Evolutionary conservation across 139 green algal genomes (phyloP).

Genomic region (Auxenochlorella pyrenoidosa): DNA sequence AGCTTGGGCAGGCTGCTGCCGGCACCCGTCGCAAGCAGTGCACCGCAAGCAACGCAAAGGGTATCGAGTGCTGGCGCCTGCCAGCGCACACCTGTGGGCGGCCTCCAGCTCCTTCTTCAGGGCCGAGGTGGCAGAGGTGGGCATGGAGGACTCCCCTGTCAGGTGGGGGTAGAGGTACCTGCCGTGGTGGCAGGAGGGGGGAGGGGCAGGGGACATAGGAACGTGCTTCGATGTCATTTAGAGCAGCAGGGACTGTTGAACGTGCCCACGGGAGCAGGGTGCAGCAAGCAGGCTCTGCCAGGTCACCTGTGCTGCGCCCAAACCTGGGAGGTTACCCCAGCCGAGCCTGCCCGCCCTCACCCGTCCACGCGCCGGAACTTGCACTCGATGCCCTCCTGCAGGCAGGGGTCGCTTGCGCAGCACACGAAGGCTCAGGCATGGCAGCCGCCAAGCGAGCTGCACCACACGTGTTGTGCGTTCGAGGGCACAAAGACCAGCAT

Average conservation of each 20-base stretch:
- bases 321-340: too few relatives aligned
- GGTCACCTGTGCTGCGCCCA: too few relatives aligned
- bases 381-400: slow-evolving; percentile 39
- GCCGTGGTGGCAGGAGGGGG: not conserved
- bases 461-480: too few relatives aligned
- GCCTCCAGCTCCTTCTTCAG: slow-evolving; percentile 65
- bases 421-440: too few relatives aligned
- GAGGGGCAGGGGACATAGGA: not conserved
- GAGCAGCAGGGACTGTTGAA: not conserved
- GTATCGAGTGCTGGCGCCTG: too few relatives aligned
- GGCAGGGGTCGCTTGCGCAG: too few relatives aligned
- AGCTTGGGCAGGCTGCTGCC: too few relatives aligned
- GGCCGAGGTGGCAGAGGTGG: slow-evolving; percentile 16
- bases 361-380: not conserved
- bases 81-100: slow-evolving; percentile 3
- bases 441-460: too few relatives aligned
- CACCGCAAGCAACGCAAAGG: too few relatives aligned
- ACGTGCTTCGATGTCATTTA: not conserved
- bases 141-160: slow-evolving; percentile 30
- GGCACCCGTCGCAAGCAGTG: too few relatives aligned
- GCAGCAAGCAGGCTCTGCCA: not conserved
- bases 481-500: too few relatives aligned
- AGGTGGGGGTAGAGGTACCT: slow-evolving; percentile 68
- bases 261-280: not conserved
- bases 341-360: not conserved